Evolutionary conservation across 352 stramenopile genomes (phyloP).

Genomic region (Phytopythium helicoides): DNA sequence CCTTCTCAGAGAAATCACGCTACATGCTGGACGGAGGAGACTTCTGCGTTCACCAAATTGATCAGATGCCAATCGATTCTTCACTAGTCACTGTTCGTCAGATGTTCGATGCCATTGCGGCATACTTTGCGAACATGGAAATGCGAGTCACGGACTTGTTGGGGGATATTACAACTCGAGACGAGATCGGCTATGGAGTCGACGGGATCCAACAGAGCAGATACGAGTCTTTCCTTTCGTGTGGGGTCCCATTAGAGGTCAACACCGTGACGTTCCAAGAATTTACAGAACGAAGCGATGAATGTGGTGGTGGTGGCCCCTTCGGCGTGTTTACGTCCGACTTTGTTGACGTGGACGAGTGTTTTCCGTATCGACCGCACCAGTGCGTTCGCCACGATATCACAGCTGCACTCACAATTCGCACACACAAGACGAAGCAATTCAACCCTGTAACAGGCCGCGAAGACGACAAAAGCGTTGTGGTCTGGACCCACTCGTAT

Average conservation of each 20-base stretch:
- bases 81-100: slow-evolving; percentile 23
- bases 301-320: slow-evolving; percentile 10
- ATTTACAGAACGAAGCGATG: slow-evolving; percentile 19
- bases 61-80: slow-evolving; percentile 38
- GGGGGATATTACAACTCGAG: slow-evolving; percentile 33
- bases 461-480: slow-evolving; percentile 15
- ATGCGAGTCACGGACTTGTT: slow-evolving; percentile 32
- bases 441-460: slow-evolving; percentile 3
- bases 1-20: slow-evolving; percentile 35
- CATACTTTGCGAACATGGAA: slow-evolving; percentile 45
- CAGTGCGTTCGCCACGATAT: slow-evolving; percentile 36
- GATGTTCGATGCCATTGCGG: slow-evolving; percentile 37
- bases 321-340: slow-evolving; percentile 24
- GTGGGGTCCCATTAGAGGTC: slow-evolving; percentile 30
- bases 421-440: slow-evolving; percentile 14
- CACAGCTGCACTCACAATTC: slow-evolving; percentile 18
- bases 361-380: slow-evolving; percentile 40
- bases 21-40: slow-evolving; percentile 38
- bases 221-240: slow-evolving; percentile 31
- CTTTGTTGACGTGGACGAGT: slow-evolving; percentile 39
- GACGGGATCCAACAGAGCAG: slow-evolving; percentile 39
- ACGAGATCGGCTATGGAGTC: slow-evolving; percentile 32
- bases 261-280: too few relatives aligned
- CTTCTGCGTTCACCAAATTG: slow-evolving; percentile 37
- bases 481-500: slow-evolving; percentile 27